These are phyloP conservation scores for Haematococcus lacustris DNA, from an alignment of 139 green algal genomes.

Conservation along the genomic window DNA sequence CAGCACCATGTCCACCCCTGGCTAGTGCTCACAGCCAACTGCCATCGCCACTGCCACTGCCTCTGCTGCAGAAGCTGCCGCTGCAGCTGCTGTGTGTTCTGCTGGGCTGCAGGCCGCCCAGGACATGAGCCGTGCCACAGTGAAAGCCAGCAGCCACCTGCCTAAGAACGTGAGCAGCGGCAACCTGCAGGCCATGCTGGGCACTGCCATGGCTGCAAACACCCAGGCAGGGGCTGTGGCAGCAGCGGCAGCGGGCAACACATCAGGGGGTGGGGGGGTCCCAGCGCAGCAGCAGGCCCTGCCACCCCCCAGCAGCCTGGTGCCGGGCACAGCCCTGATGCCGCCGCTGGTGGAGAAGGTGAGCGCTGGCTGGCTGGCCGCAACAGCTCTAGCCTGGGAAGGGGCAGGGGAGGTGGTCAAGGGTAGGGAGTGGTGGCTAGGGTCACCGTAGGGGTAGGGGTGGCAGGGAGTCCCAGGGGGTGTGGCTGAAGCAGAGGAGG, in stretches of 20 bases:
- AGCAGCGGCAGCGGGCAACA: too few relatives aligned
- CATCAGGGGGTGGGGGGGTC: not conserved
- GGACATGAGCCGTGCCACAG: not conserved
- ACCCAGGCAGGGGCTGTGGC: too few relatives aligned
- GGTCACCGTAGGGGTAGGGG: too few relatives aligned
- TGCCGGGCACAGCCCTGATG: not conserved
- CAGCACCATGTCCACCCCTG: too few relatives aligned
- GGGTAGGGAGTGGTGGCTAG: too few relatives aligned
- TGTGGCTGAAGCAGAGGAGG: too few relatives aligned
- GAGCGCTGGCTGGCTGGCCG: too few relatives aligned
- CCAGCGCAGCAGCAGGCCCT: too few relatives aligned
- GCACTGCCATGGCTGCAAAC: not conserved
- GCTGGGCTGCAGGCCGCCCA: not conserved
- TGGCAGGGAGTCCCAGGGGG: too few relatives aligned
- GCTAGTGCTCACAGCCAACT: not conserved
- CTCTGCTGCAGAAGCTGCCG: not conserved
- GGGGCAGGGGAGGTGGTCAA: too few relatives aligned
- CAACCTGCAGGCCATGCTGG: conserved; percentile 11
- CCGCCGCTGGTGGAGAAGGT: conserved; percentile 1
- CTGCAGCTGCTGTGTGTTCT: not conserved
- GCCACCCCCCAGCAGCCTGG: too few relatives aligned
- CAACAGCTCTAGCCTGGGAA: too few relatives aligned
- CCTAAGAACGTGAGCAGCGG: conserved; percentile 9
- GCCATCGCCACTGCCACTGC: not conserved
- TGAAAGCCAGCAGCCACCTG: conserved; percentile 3